Conservation (phyloP, 1,284 basidiomycete genomes). For the Dichomitus squalens region DNA sequence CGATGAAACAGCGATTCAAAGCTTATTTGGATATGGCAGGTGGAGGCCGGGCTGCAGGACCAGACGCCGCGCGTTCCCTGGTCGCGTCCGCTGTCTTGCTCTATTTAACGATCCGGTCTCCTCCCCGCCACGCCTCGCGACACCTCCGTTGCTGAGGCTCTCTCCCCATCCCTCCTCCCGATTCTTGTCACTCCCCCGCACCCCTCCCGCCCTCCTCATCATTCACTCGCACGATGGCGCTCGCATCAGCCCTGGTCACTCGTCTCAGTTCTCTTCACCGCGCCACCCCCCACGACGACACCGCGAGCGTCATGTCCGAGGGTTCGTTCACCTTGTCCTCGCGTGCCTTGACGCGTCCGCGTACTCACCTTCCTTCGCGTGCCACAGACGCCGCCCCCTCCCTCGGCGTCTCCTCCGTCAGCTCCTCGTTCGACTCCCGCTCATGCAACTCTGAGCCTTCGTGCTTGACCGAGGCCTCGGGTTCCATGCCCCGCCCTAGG, state of each 20-base stretch:
- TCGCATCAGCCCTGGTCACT: slow-evolving; percentile 25
- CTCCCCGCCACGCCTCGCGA: slow-evolving; percentile 21
- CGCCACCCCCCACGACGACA: slow-evolving; percentile 22
- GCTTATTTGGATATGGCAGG: slow-evolving; percentile 25
- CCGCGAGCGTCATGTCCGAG: slow-evolving; percentile 31
- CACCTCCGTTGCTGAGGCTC: slow-evolving; percentile 25
- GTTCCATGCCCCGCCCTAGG: slow-evolving; percentile 17
- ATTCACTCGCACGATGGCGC: slow-evolving; percentile 23
- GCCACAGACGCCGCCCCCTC: slow-evolving; percentile 21
- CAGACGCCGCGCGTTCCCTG: slow-evolving; percentile 13
- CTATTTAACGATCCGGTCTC: slow-evolving; percentile 23
- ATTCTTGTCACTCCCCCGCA: not conserved
- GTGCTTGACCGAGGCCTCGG: slow-evolving; percentile 5
- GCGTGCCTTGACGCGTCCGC: slow-evolving; percentile 2
- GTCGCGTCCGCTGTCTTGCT: slow-evolving; percentile 11
- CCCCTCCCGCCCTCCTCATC: slow-evolving; percentile 5
- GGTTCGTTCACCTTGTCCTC: slow-evolving; percentile 24
- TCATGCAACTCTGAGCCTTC: slow-evolving; percentile 28
- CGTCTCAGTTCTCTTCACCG: slow-evolving; percentile 25
- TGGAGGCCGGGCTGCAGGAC: not conserved
- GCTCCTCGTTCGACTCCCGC: slow-evolving; percentile 28
- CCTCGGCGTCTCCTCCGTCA: slow-evolving; percentile 23
- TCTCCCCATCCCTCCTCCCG: not conserved
- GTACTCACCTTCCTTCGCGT: slow-evolving; percentile 11
- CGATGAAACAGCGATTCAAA: slow-evolving; percentile 25